Conservation (phyloP, 1,284 basidiomycete genomes). For the Cutaneotrichosporon spelunceum region DNA sequence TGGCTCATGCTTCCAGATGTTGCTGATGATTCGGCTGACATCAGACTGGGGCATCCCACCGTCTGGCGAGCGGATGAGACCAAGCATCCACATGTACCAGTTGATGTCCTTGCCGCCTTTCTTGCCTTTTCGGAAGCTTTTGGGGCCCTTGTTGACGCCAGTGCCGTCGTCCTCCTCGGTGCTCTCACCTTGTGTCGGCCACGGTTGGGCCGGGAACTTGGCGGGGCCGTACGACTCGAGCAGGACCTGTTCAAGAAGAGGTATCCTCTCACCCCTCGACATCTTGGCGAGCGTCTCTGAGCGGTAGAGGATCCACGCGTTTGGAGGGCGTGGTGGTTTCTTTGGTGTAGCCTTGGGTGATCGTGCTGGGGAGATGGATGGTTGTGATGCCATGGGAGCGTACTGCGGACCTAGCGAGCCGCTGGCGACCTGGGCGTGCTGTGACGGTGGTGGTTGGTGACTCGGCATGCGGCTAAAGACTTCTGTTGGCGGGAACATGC, state of each 20-base stretch:
- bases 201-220: neutral
- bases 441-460: neutral
- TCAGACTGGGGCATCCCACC: conserved; percentile 63
- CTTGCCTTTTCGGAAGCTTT: conserved; percentile 29
- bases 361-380: neutral
- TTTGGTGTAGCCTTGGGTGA: conserved; percentile 1
- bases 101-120: conserved; percentile 32
- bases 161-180: conserved; percentile 1
- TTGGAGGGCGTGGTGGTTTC: conserved; percentile 62
- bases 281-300: conserved; percentile 58
- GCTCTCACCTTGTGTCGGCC: neutral
- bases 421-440: neutral
- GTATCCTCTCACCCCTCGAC: conserved; percentile 10
- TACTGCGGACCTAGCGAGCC: neutral
- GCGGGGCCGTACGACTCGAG: conserved; percentile 12
- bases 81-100: conserved; percentile 21
- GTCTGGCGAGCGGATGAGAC: conserved; percentile 39
- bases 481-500: conserved; percentile 8
- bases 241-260: conserved; percentile 4
- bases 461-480: neutral
- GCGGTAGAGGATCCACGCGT: conserved; percentile 90
- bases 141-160: conserved; percentile 16
- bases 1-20: conserved; percentile 65
- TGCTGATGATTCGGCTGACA: conserved; percentile 67
- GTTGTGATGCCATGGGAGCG: neutral